A percentile compares a stretch with the other conserved stretches of the same genome.
These are phyloP conservation scores for Elsinoe ampelina DNA, from an alignment of 2,329 filamentous ascomycete genomes.

Conservation along the genomic window DNA sequence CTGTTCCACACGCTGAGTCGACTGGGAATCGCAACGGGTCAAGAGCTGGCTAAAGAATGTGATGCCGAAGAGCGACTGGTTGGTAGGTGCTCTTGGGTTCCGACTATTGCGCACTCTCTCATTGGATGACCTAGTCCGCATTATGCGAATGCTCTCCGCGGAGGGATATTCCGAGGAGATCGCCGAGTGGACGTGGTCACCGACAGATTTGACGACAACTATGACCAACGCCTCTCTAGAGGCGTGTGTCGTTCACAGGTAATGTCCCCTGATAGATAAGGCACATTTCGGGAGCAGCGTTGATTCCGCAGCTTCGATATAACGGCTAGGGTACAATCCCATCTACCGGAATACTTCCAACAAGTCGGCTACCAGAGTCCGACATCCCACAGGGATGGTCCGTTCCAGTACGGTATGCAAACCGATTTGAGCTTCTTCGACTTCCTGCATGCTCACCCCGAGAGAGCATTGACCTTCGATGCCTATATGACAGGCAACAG, in stretches of 20 bases:
- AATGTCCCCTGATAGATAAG: no score
- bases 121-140: background rate
- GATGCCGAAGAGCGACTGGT: background rate
- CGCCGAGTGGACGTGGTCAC: background rate
- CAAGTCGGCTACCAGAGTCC: background rate
- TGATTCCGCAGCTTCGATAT: background rate
- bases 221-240: background rate
- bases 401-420: slow-evolving; percentile 1
- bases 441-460: background rate
- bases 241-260: background rate
- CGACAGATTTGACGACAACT: background rate
- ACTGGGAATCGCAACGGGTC: background rate
- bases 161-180: background rate
- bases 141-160: background rate
- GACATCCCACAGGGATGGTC: background rate
- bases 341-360: slow-evolving; percentile 6
- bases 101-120: background rate
- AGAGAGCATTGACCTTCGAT: background rate
- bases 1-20: background rate
- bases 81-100: background rate
- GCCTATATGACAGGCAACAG: slow-evolving; percentile 2
- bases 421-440: background rate
- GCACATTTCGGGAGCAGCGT: background rate
- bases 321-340: background rate
- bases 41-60: background rate